Evolutionary conservation across 1,139 yeast species (phyloP).

Genomic region (Entelexis paramagnoliae): DNA sequence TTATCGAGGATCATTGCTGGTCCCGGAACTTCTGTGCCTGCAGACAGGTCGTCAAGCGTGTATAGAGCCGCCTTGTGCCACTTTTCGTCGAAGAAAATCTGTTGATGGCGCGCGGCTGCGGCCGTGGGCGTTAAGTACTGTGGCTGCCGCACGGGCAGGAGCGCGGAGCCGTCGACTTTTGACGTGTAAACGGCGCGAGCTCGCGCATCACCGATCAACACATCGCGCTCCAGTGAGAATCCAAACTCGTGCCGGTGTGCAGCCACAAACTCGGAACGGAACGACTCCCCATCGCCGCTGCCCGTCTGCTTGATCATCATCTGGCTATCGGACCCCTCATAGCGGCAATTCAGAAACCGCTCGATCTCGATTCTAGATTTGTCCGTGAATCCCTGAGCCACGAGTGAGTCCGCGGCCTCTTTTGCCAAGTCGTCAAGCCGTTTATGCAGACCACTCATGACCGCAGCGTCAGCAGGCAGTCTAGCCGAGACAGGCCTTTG

Average conservation of each 20-base stretch:
- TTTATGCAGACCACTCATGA: constrained; percentile 28
- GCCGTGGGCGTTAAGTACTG: not conserved
- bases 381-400: constrained; percentile 40
- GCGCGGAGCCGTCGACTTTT: not conserved
- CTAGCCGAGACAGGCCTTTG: constrained; percentile 43
- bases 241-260: constrained; percentile 62
- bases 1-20: constrained; percentile 80
- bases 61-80: constrained; percentile 47
- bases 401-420: constrained; percentile 34
- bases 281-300: constrained; percentile 16
- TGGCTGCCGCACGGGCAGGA: constrained; percentile 11
- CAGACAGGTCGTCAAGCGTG: constrained; percentile 40
- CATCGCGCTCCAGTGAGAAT: constrained; percentile 49
- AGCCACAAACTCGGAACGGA: constrained; percentile 35
- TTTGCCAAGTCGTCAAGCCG: constrained; percentile 34
- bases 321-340: constrained; percentile 79
- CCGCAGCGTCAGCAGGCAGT: constrained; percentile 29
- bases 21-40: constrained; percentile 52
- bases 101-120: constrained; percentile 10
- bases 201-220: constrained; percentile 74
- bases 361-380: constrained; percentile 38
- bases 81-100: constrained; percentile 41
- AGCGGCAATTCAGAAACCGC: constrained; percentile 63
- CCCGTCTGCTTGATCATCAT: constrained; percentile 47
- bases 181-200: constrained; percentile 54